Evolutionary conservation across 495 filamentous ascomycete genomes (phyloP), one percentile per base, ranked within the genome.

Genomic region (Acidiella bohemica): DNA sequence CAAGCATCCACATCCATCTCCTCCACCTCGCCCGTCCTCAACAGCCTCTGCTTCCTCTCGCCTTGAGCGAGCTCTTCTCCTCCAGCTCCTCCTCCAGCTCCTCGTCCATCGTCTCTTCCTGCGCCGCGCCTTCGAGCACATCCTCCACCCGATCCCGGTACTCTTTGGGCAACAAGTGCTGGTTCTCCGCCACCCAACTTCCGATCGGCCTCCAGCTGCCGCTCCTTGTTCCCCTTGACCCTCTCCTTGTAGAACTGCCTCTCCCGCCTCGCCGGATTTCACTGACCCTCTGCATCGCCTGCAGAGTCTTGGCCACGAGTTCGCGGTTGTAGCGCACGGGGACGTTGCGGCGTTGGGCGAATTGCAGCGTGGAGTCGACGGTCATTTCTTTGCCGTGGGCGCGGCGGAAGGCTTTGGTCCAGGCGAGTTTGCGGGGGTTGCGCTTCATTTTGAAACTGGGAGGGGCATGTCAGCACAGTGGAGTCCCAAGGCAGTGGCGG

Each of bases 261-360:
- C 71, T 97, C 87, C 53, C 90, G 71, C 54, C 76, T 72, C 36
- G 69, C 32, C 84, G 72, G 60, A 96, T 92, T 67, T 97, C 86
- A 56, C 72, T 66, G 48, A 97, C 78, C 40, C 90, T 75, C 63
- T 83, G 68, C 83, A 97, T 97, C 39, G 88, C 87, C 47, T 76
- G 75, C 59, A 96, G 70, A 11, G 90, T 96, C 51, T 76, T 81
- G 39, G 75, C 73, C 20, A 93, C 78, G 36, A 90, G 72, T 42
- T 93, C 81, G 59, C 90, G 78, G 71, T 93, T 78, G 78, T 97
- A 97, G 54, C 85, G 83, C 41, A 90, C 74, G 51, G 90, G 90
- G 37, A 93, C 73, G 69, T 96, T 94, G 65, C 92, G 81, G 51
- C 85, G 83, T 40, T 79, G 76, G 39, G 85, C 77, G 70, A 99